These are phyloP conservation scores for Paraphaeosphaeria sporulosa DNA, from an alignment of 2,329 filamentous ascomycete genomes.

Conservation along the genomic window DNA sequence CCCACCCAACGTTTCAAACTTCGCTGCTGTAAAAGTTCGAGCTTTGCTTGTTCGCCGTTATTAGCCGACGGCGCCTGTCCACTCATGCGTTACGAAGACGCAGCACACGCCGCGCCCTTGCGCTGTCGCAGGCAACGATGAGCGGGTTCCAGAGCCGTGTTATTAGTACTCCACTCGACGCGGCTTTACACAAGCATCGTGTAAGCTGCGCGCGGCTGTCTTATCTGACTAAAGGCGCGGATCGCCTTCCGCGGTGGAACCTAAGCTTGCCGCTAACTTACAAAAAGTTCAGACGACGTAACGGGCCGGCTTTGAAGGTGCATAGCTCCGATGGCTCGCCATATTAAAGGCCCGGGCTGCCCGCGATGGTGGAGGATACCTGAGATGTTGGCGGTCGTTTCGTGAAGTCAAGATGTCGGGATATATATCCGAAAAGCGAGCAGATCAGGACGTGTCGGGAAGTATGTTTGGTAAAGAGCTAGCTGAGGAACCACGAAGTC, in stretches of 20 bases:
- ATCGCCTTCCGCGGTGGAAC: slow-evolving; percentile 1
- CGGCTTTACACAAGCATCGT: background rate
- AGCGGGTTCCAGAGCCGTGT: background rate
- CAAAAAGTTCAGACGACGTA: background rate
- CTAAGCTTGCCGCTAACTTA: background rate
- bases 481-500: background rate
- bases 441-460: background rate
- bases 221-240: background rate
- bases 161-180: background rate
- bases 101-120: background rate
- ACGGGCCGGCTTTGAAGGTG: background rate
- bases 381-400: background rate
- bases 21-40: background rate
- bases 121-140: background rate
- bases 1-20: background rate
- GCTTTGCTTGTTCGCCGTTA: background rate
- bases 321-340: background rate
- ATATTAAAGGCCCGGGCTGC: background rate
- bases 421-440: too few relatives aligned
- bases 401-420: background rate
- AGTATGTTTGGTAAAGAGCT: background rate
- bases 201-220: background rate
- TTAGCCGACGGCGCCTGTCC: background rate
- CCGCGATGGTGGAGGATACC: background rate
- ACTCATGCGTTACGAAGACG: background rate